Base-by-base conservation (phyloP, 371 early-diverging fungal genomes). In the Mucor mucedo region DNA sequence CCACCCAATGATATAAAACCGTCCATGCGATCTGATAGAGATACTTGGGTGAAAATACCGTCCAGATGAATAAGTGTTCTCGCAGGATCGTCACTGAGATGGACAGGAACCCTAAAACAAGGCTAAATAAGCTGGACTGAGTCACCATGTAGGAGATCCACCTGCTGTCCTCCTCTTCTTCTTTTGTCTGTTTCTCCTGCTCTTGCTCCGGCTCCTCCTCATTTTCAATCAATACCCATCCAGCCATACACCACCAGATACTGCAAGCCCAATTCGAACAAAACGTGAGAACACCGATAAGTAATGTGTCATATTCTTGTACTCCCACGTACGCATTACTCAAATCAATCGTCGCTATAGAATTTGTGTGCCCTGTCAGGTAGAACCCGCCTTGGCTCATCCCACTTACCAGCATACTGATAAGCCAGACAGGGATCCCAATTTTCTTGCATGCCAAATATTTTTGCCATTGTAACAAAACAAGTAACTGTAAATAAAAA, bases 31-130 rank as follows among this genome's bases (percentile, higher is more conserved):
- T 73, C 69, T 91, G 90, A 72, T 91, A 93, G 52, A 93, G 76
- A 52, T 89, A 89, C 60, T 91, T 90, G 27, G 93, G 93, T 47
- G 93, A 91, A 66, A 93, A 93, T 10, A 93, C 93, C 0, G 92
- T 90, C 93, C 93, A 93, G 45, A 93, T 88, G 70, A 93, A 93
- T 49, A 93, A 71, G 62, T 93, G 93, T 39, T 88, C 82, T 21
- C 91, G 80, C 45, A 90, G 74, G 5, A 87, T 47, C 2, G 87
- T 87, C 4, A 89, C 90, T 1, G 88, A 83, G 1, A 90, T 68
- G 11, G 89, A 89, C 0, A 91, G 77, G 4, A 69, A 65, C 33
- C 83, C 65, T 16, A 90, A 69, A 30, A 77, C 69, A 10, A 82
- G 50, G 28, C 82, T 79, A 66, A 86, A 88, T 59, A 86, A 72